Evolutionary conservation across 306 rosid species (phyloP).

Genomic region (Lathyrus oleraceus): DNA sequence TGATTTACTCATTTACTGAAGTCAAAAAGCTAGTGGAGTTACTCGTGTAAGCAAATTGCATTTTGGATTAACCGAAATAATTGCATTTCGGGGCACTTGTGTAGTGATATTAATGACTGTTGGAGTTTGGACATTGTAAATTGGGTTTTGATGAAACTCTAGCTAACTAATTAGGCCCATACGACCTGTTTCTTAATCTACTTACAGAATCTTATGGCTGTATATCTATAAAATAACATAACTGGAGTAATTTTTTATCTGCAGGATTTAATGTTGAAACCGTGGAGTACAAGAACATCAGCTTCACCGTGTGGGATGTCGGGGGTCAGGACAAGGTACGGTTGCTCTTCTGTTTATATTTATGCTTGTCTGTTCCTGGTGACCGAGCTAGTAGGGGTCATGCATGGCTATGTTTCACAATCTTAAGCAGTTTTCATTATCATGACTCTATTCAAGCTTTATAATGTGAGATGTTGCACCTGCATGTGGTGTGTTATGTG

Average conservation of each 20-base stretch:
- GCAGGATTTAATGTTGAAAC: constrained; percentile 98
- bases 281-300: constrained; percentile 96
- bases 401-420: background rate
- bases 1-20: too few relatives aligned
- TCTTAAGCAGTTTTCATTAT: constrained; percentile 8
- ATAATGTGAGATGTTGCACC: background rate
- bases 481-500: constrained; percentile 5
- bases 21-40: background rate
- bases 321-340: constrained; percentile 98
- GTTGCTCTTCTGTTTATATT: background rate
- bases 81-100: background rate
- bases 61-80: background rate
- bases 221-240: background rate
- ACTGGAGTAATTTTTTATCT: constrained; percentile 7
- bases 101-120: constrained; percentile 1
- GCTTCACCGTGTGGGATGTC: constrained; percentile 99
- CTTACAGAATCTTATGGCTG: background rate
- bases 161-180: background rate
- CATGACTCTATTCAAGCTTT: constrained; percentile 2
- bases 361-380: constrained; percentile 24
- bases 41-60: background rate
- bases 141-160: constrained; percentile 12
- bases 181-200: constrained; percentile 1
- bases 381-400: constrained; percentile 19
- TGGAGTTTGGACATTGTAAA: background rate